phyloP scores from a whole-genome alignment of 2,329 filamentous ascomycete species.

The Fusarium multiceps region DNA sequence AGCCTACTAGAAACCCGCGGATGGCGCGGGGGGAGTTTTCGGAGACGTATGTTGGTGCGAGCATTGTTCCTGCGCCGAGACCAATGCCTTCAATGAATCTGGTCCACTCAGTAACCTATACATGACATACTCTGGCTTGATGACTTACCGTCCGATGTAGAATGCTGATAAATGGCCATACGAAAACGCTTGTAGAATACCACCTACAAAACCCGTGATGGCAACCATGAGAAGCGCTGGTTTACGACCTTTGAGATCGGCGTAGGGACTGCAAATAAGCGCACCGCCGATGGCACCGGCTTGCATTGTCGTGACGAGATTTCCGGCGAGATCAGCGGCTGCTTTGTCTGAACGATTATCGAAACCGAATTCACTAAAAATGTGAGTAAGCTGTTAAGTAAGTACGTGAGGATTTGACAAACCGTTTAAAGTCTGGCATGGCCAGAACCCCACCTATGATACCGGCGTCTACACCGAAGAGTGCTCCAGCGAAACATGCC shows the following conservation, averaged over 20 bases:
- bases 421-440: slow-evolving; percentile 44
- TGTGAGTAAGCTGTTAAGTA: no score
- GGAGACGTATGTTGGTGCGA: slow-evolving; percentile 70
- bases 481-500: slow-evolving; percentile 40
- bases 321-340: slow-evolving; percentile 41
- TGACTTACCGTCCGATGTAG: slow-evolving; percentile 45
- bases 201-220: slow-evolving; percentile 47
- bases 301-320: slow-evolving; percentile 47
- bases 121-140: no score
- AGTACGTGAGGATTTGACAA: no score
- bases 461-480: slow-evolving; percentile 46
- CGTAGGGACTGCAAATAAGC: slow-evolving; percentile 40
- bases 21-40: slow-evolving; percentile 70
- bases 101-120: no score
- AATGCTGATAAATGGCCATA: slow-evolving; percentile 47
- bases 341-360: slow-evolving; percentile 13
- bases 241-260: slow-evolving; percentile 49
- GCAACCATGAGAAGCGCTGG: slow-evolving; percentile 46
- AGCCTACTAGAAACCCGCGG: slow-evolving; percentile 68
- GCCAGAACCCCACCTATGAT: slow-evolving; percentile 47
- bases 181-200: slow-evolving; percentile 48
- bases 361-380: slow-evolving; percentile 40
- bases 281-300: slow-evolving; percentile 45
- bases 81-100: slow-evolving; percentile 63
- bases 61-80: slow-evolving; percentile 64